Base-by-base conservation (phyloP, 495 filamentous ascomycete genomes). In the Daldinia childiae region DNA sequence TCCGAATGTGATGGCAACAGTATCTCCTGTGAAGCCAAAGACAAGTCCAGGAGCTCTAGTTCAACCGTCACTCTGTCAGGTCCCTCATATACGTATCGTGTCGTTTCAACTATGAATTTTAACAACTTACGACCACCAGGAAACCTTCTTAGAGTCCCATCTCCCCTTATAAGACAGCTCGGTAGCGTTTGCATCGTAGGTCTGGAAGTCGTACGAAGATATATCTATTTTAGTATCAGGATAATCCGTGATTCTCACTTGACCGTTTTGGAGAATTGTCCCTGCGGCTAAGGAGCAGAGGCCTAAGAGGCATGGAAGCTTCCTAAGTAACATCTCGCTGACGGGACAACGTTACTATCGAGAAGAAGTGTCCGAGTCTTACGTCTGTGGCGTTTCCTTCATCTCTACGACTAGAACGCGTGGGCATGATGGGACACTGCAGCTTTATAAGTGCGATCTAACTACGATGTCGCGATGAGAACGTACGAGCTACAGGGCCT, bases 151-250 rank as follows among this genome's bases (percentile, higher is more conserved):
- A 19, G 86, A 87, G 78, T 91, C 89, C 90, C 89, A 91, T 50
- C 89, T 82, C 3, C 90, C 90, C 72, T 90, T 89, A 79, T 90
- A 91, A 0, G 87, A 87, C n/a, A 92, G 81, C 71, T 91, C 88
- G 1, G 81, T 73, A 0, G 86, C 83, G 75, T 88, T 82, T 1
- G 87, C 81, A 4, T 78, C 78, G 70, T 90, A 92, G 2, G 78
- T 87, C 24, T 65, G 81, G 63, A 83, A 83, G 0, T 77, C 66
- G 45, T 80, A 79, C 21, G 63, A 62, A 4, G 76, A 73, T 4
- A 73, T 66, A 55, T 85, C 76, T 29, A 87, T 77, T n/a, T 73
- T 74, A 19, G 85, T 88, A 65, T 86, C 76, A 6, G 80, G 81
- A 54, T 84, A 86, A 62, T 82, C 69, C 3, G 82, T 84, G 24